Percentiles rank a stretch among this genome's conserved stretches.
Evolutionary conservation across 352 stramenopile genomes (phyloP).

Genomic region (Saprolegnia diclina): DNA sequence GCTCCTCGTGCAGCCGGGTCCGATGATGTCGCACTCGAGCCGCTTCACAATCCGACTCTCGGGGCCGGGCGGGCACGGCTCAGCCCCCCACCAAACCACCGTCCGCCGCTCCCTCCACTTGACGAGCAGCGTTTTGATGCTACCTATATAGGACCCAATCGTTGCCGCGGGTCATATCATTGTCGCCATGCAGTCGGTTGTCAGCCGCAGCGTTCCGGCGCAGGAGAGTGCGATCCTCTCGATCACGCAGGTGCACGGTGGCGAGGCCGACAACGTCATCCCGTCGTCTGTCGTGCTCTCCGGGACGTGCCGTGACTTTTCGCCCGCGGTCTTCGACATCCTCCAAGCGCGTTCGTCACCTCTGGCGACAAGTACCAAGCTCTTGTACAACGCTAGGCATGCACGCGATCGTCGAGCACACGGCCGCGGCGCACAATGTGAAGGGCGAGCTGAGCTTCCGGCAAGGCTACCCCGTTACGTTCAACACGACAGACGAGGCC

Average conservation of each 20-base stretch:
- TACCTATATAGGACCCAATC: slow-evolving; percentile 88
- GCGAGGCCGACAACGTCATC: slow-evolving; percentile 95
- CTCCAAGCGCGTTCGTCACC: slow-evolving; percentile 55
- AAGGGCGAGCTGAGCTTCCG: slow-evolving; percentile 57
- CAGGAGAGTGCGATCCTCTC: slow-evolving; percentile 91
- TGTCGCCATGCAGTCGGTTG: slow-evolving; percentile 89
- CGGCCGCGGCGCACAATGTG: slow-evolving; percentile 69
- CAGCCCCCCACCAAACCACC: slow-evolving; percentile 74
- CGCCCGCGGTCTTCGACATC: slow-evolving; percentile 70
- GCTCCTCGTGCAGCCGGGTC: slow-evolving; percentile 81
- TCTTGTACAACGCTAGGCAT: slow-evolving; percentile 35
- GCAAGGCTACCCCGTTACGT: slow-evolving; percentile 65
- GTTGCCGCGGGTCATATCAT: slow-evolving; percentile 86
- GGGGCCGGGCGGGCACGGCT: slow-evolving; percentile 92
- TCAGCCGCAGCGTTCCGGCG: slow-evolving; percentile 83
- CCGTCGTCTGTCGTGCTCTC: slow-evolving; percentile 70
- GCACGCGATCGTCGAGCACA: slow-evolving; percentile 75
- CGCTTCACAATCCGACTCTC: slow-evolving; percentile 89
- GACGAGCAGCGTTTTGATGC: neutral
- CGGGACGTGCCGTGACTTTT: slow-evolving; percentile 92
- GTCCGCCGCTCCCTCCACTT: neutral
- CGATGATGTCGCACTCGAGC: slow-evolving; percentile 89
- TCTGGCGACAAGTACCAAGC: neutral
- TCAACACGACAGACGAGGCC: slow-evolving; percentile 71
- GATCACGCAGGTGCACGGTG: slow-evolving; percentile 86